phyloP scores from a whole-genome alignment of 2,329 filamentous ascomycete species.

The Aspergillus sp. region DNA sequence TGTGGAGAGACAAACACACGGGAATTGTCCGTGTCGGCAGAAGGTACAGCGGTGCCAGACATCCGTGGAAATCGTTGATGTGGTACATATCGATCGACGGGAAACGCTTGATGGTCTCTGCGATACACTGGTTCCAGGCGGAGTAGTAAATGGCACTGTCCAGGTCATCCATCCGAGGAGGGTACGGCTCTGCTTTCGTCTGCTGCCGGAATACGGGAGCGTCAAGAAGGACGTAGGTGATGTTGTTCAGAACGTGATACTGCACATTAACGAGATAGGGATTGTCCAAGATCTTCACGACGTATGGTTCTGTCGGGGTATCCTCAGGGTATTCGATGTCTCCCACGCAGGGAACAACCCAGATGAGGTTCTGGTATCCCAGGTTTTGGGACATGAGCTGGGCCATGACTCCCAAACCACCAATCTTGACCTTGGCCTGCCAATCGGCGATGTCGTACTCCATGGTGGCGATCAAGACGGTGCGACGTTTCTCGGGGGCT shows the following conservation, averaged over 20 bases:
- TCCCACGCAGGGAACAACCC: conserved; percentile 62
- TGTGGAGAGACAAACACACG: conserved; percentile 64
- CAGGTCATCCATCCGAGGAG: conserved; percentile 68
- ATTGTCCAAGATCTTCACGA: conserved; percentile 61
- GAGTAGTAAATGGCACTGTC: conserved; percentile 68
- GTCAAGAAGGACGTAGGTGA: conserved; percentile 68
- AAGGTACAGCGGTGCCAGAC: conserved; percentile 63
- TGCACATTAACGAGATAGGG: conserved; percentile 64
- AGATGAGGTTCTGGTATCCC: conserved; percentile 64
- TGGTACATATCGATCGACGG: conserved; percentile 61
- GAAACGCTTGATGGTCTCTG: conserved; percentile 63
- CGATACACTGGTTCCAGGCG: conserved; percentile 70
- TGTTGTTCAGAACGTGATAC: conserved; percentile 64
- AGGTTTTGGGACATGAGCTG: conserved; percentile 68
- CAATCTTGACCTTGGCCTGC: conserved; percentile 70
- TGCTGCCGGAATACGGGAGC: conserved; percentile 67
- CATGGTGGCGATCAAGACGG: conserved; percentile 68
- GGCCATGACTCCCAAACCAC: conserved; percentile 69
- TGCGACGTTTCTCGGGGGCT: conserved; percentile 44
- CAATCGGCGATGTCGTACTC: conserved; percentile 72
- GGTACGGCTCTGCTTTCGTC: conserved; percentile 63
- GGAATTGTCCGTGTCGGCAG: conserved; percentile 61
- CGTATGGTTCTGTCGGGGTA: conserved; percentile 60
- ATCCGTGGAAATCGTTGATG: conserved; percentile 66
- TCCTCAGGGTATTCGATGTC: conserved; percentile 65